These are phyloP conservation scores for Cercophora newfieldiana DNA, from an alignment of 495 filamentous ascomycete species.

Conservation along the genomic window DNA sequence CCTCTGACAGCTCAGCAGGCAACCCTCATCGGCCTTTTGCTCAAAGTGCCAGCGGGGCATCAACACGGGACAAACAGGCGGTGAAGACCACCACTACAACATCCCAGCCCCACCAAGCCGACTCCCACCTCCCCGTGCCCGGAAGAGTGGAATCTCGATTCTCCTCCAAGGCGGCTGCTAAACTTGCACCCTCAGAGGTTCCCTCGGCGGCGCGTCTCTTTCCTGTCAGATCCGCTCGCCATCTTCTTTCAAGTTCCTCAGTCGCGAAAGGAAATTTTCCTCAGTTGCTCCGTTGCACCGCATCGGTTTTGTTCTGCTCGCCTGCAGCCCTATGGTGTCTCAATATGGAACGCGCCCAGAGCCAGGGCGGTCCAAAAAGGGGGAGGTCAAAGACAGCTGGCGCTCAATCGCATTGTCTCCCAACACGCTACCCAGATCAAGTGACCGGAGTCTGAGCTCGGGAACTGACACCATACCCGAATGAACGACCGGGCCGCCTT, in stretches of 20 bases:
- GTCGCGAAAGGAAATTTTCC: background rate
- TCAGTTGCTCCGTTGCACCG: background rate
- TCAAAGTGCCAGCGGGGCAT: slow-evolving; percentile 10
- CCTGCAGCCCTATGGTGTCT: slow-evolving; percentile 12
- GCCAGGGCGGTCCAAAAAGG: slow-evolving; percentile 1
- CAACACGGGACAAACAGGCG: slow-evolving; percentile 31
- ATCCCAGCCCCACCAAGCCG: background rate
- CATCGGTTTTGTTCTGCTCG: background rate
- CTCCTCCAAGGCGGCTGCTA: background rate
- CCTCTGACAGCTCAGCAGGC: slow-evolving; percentile 26
- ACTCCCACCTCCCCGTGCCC: background rate
- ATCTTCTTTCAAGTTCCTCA: background rate
- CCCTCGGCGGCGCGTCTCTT: background rate
- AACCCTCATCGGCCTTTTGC: background rate
- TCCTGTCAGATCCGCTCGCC: no score
- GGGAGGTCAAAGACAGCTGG: background rate
- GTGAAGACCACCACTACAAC: slow-evolving; percentile 25
- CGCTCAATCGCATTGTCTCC: slow-evolving; percentile 1
- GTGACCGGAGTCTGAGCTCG: slow-evolving; percentile 14
- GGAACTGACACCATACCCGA: slow-evolving; percentile 2
- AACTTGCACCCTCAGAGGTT: background rate
- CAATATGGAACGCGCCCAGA: background rate
- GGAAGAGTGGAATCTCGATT: background rate
- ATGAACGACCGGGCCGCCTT: slow-evolving; percentile 6
- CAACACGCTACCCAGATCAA: slow-evolving; percentile 15